Conservation (phyloP, 2,329 filamentous ascomycete species). For the Stagonosporopsis rhizophila region DNA sequence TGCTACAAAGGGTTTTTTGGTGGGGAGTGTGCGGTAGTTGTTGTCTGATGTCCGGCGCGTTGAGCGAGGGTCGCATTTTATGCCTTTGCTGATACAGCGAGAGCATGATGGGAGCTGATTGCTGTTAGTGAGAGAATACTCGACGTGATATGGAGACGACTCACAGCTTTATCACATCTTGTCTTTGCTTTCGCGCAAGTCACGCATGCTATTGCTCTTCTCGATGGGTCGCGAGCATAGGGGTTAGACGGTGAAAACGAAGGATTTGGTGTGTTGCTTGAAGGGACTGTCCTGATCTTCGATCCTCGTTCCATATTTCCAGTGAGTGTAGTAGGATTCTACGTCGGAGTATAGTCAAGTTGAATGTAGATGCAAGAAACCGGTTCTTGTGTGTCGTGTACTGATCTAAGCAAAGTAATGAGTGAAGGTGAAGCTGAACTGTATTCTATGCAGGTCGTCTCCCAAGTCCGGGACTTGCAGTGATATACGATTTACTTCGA, state of each 20-base stretch:
- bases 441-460: conserved; percentile 13
- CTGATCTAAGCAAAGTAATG: background rate
- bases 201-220: conserved; percentile 49
- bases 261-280: conserved; percentile 22
- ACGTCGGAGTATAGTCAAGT: background rate
- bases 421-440: conserved; percentile 10
- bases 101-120: conserved; percentile 46
- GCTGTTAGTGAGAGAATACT: background rate
- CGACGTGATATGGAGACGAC: background rate
- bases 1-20: conserved; percentile 35
- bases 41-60: conserved; percentile 48
- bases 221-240: conserved; percentile 41
- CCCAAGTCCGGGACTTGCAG: conserved; percentile 28
- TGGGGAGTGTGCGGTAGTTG: conserved; percentile 36
- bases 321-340: background rate
- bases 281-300: conserved; percentile 23
- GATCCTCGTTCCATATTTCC: conserved; percentile 27
- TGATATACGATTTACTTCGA: conserved; percentile 35
- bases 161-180: conserved; percentile 48
- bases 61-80: conserved; percentile 46
- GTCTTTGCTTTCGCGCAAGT: conserved; percentile 51
- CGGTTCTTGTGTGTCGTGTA: background rate
- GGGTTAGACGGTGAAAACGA: conserved; percentile 26
- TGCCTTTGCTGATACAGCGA: conserved; percentile 45
- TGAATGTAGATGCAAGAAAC: background rate